phyloP scores from a whole-genome alignment of 2,329 filamentous ascomycete genomes.

The Boeremia lycopersici region DNA sequence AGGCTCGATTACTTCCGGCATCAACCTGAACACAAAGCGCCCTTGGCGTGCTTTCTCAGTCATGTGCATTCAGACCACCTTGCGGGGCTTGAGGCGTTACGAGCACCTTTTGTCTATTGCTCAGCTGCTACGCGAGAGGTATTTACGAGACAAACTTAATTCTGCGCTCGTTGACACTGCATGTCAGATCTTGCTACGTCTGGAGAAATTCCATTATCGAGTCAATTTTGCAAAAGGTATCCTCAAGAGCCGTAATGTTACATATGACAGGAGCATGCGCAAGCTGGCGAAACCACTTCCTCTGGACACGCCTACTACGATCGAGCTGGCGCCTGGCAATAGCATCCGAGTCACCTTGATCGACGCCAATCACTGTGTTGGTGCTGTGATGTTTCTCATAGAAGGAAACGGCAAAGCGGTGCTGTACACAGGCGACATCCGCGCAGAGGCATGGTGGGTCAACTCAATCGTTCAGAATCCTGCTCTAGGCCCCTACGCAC shows the following conservation, averaged over 20 bases:
- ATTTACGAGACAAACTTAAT: background rate
- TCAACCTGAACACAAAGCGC: constrained; percentile 60
- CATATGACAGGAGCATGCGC: constrained; percentile 73
- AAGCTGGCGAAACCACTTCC: constrained; percentile 80
- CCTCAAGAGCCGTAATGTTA: constrained; percentile 73
- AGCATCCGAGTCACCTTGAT: constrained; percentile 82
- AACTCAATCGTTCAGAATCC: constrained; percentile 74
- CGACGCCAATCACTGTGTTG: constrained; percentile 90
- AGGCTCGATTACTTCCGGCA: constrained; percentile 82
- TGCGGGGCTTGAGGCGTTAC: constrained; percentile 75
- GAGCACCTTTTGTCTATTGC: constrained; percentile 87
- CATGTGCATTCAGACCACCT: constrained; percentile 94
- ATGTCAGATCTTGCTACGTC: constrained; percentile 69
- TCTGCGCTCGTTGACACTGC: background rate
- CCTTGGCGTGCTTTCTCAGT: constrained; percentile 85
- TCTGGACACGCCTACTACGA: constrained; percentile 75
- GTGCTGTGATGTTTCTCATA: constrained; percentile 91
- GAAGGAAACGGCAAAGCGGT: constrained; percentile 74
- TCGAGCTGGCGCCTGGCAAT: constrained; percentile 73
- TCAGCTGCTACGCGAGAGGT: constrained; percentile 79
- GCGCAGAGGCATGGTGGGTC: constrained; percentile 87
- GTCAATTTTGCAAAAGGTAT: constrained; percentile 82
- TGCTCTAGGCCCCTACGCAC: constrained; percentile 73
- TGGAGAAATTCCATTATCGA: constrained; percentile 79
- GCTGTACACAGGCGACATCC: constrained; percentile 87